These are phyloP conservation scores for Arabidopsis arenosa DNA, from an alignment of 345 rosid species.

Conservation along the genomic window DNA sequence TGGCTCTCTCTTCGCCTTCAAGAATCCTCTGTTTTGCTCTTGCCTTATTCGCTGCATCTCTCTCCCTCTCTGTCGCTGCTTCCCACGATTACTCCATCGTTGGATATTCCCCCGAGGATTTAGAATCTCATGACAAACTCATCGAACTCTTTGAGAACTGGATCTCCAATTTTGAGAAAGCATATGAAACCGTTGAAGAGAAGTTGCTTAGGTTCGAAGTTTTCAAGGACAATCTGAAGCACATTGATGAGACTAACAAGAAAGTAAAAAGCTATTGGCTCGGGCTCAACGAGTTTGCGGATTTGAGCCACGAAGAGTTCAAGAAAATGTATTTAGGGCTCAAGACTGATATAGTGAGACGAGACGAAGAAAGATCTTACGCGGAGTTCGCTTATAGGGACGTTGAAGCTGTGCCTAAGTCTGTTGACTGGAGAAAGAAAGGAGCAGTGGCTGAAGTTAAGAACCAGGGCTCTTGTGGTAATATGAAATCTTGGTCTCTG, in stretches of 20 bases:
- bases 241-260: slow-evolving; percentile 76
- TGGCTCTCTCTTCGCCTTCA: slow-evolving; percentile 51
- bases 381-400: slow-evolving; percentile 51
- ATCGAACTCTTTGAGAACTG: slow-evolving; percentile 71
- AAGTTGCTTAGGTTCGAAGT: slow-evolving; percentile 67
- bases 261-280: slow-evolving; percentile 70
- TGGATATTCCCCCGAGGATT: slow-evolving; percentile 64
- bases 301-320: slow-evolving; percentile 82
- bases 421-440: slow-evolving; percentile 88
- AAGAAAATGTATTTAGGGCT: slow-evolving; percentile 66
- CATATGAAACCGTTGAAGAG: slow-evolving; percentile 65
- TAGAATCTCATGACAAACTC: slow-evolving; percentile 64
- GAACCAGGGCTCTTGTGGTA: slow-evolving; percentile 92
- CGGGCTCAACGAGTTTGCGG: slow-evolving; percentile 78
- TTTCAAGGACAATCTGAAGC: slow-evolving; percentile 73
- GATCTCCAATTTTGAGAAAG: slow-evolving; percentile 67
- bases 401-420: slow-evolving; percentile 55
- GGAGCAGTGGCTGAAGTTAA: slow-evolving; percentile 78
- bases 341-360: slow-evolving; percentile 39
- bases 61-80: slow-evolving; percentile 41
- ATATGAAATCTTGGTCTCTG: slow-evolving; percentile 7
- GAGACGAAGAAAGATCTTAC: slow-evolving; percentile 37
- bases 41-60: slow-evolving; percentile 41
- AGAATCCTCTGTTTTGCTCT: slow-evolving; percentile 44
- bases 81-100: slow-evolving; percentile 71